These are phyloP conservation scores for Russula emetica DNA, from an alignment of 768 basidiomycete genomes.

Conservation along the genomic window DNA sequence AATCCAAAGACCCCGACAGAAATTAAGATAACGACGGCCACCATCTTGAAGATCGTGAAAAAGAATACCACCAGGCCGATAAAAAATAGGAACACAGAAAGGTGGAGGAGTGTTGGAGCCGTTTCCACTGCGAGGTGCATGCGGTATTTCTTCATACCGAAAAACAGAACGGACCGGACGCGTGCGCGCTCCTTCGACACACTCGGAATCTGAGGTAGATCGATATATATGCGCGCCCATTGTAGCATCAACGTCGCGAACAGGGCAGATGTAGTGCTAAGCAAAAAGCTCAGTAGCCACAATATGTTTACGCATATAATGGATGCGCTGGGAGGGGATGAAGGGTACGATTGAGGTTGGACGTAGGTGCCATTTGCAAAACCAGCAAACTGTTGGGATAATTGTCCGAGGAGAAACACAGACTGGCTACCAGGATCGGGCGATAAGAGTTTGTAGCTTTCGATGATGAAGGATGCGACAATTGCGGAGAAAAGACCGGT, in stretches of 20 bases:
- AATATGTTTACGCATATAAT: conserved; percentile 19
- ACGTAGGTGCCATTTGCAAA: conserved; percentile 5
- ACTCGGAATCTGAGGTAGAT: conserved; percentile 22
- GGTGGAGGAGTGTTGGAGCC: conserved; percentile 31
- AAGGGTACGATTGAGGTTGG: not conserved
- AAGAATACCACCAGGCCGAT: conserved; percentile 21
- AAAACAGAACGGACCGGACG: conserved; percentile 15
- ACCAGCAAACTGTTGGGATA: conserved; percentile 16
- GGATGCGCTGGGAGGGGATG: not conserved
- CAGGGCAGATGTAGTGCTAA: conserved; percentile 20
- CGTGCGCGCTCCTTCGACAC: conserved; percentile 12
- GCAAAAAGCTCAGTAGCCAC: conserved; percentile 20
- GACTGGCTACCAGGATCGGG: conserved; percentile 9
- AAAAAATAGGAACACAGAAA: conserved; percentile 25
- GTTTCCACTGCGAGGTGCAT: conserved; percentile 8
- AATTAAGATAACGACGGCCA: conserved; percentile 7
- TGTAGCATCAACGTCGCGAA: conserved; percentile 20
- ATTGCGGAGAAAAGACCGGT: conserved; percentile 29
- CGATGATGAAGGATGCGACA: conserved; percentile 25
- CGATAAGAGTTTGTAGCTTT: conserved; percentile 25
- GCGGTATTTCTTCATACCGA: conserved; percentile 13
- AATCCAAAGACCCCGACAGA: conserved; percentile 4
- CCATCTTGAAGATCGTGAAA: not conserved
- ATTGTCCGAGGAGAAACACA: conserved; percentile 8
- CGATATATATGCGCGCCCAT: conserved; percentile 19